A percentile compares a stretch with the other conserved stretches of the same genome.
Evolutionary conservation across 495 filamentous ascomycete species (phyloP).

Genomic region (Hypoxylon lenormandii): DNA sequence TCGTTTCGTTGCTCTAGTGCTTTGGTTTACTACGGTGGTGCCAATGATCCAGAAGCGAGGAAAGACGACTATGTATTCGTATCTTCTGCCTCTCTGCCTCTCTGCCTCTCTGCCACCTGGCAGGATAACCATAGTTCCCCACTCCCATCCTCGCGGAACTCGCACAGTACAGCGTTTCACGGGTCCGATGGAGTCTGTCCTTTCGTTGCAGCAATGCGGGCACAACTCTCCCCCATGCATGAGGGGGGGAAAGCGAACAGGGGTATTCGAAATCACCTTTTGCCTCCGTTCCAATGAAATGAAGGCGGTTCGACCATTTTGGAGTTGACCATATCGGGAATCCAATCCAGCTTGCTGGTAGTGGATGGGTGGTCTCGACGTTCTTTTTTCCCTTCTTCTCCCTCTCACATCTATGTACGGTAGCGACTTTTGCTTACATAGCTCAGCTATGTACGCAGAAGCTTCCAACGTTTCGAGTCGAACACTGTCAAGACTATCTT

Average conservation of each 20-base stretch:
- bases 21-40: constrained; percentile 17
- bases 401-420: constrained; percentile 25
- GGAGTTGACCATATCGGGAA: constrained; percentile 49
- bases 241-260: constrained; percentile 32
- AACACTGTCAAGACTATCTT: constrained; percentile 33
- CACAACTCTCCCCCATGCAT: constrained; percentile 41
- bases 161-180: constrained; percentile 38
- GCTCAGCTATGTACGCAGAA: constrained; percentile 15
- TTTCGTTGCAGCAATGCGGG: constrained; percentile 43
- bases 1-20: neutral
- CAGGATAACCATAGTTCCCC: constrained; percentile 31
- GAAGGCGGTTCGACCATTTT: constrained; percentile 47
- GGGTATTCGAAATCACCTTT: constrained; percentile 32
- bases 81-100: constrained; percentile 27
- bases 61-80: constrained; percentile 5
- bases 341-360: constrained; percentile 46
- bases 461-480: constrained; percentile 25
- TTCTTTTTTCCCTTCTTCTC: constrained; percentile 26
- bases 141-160: constrained; percentile 18
- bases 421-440: constrained; percentile 18
- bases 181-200: constrained; percentile 33
- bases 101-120: constrained; percentile 38
- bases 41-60: constrained; percentile 5
- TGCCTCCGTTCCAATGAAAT: constrained; percentile 48
- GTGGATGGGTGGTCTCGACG: constrained; percentile 37